Percentiles rank a stretch among this genome's conserved stretches.
phyloP scores from a whole-genome alignment of 345 rosid species.

The Ricinus communis region DNA sequence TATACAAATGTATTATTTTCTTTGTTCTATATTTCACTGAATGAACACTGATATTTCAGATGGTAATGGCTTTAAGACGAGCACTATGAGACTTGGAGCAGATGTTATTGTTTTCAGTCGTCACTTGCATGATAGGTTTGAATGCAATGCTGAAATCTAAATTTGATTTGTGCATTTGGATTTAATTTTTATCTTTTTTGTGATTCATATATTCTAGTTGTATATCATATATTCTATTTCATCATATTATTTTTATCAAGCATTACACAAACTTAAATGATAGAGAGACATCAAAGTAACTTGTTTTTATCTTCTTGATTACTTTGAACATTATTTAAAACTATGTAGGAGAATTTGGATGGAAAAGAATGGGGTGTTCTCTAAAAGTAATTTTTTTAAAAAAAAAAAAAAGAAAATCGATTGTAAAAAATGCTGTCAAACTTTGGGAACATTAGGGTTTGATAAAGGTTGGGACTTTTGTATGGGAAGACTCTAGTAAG shows the following conservation, averaged over 20 bases:
- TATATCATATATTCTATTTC: neutral
- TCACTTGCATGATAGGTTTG: conserved; percentile 59
- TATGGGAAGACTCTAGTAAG: neutral
- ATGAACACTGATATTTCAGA: conserved; percentile 53
- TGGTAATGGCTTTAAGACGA: conserved; percentile 98
- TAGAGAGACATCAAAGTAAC: neutral
- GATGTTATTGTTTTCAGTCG: conserved; percentile 93
- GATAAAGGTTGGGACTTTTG: neutral
- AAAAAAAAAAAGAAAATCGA: too few species aligned
- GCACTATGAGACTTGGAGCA: conserved; percentile 97
- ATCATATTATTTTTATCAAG: neutral
- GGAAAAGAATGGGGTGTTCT: neutral
- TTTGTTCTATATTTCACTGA: conserved; percentile 20
- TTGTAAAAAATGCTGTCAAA: too few species aligned
- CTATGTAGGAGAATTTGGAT: neutral
- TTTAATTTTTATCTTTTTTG: neutral
- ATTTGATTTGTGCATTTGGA: conserved; percentile 3
- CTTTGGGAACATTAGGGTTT: neutral
- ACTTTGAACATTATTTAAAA: neutral
- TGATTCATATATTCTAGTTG: neutral
- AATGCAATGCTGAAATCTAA: conserved; percentile 13
- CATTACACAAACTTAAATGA: neutral
- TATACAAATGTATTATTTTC: conserved; percentile 13
- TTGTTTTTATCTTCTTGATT: neutral
- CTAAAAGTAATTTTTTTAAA: too few species aligned